Evolutionary conservation across 1,139 yeast genomes (phyloP), one percentile per base, ranked within the genome.

Genomic region (Groenewaldozyma auringiensis): DNA sequence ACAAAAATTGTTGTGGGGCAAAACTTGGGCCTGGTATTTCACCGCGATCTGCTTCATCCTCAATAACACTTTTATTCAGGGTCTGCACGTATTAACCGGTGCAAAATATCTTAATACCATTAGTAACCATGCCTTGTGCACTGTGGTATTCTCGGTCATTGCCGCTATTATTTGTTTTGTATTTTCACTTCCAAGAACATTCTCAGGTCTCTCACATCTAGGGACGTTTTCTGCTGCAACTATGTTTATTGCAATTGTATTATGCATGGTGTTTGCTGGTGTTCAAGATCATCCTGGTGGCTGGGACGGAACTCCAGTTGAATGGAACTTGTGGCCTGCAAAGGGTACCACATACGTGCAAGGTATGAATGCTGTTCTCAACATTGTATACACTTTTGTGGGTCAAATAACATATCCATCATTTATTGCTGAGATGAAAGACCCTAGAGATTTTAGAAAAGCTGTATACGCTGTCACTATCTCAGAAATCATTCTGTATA

Each of bases 371-470:
- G 83, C 83, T 0, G 68, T 73, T 51, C 66, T 78, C 54, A 78
- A 78, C 61, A 78, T 78, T 52, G 76, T 76, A 29, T 78, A 76
- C 60, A 76, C 82, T 1, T 77, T 78, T 61, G 82, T 77, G 29
- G 83, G 83, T 2, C 83, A 78, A 60, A 74, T 78, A 57, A 75
- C 79, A 2, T 76, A 76, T 52, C 83, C 83, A 0, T 75, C 80
- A 14, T 77, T 78, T 59, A 78, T 78, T 50, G 67, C 77, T 17
- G 81, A 78, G 56, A 78, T 78, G 83, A 71, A 69, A 52, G 65
- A 69, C 47, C 83, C 83, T 20, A 65, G 65, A 40, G 82, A 78
- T 43, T 78, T 78, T 64, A 74, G 69, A 48, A 78, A 78, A 62
- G 81, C 80, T 1, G 63, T 78, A 22, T 69, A 70, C 52, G 63